Conservation (phyloP, 176 grass and related monocot genomes). For the Otatea glauca region DNA sequence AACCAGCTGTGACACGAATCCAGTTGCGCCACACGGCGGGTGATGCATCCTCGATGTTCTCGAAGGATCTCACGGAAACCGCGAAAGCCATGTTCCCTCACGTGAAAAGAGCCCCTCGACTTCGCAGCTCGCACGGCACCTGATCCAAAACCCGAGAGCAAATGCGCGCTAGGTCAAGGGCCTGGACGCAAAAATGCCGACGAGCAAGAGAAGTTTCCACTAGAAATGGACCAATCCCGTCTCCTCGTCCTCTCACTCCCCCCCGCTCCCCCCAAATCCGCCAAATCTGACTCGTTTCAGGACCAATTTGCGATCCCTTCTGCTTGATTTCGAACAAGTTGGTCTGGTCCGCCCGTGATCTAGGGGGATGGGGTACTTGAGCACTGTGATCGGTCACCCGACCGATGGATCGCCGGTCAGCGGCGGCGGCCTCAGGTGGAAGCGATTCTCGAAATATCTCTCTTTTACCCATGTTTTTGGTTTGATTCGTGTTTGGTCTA, state of each 20-base stretch:
- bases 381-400: slow-evolving; percentile 61
- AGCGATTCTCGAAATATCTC: not conserved
- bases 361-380: slow-evolving; percentile 55
- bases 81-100: slow-evolving; percentile 11
- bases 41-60: slow-evolving; percentile 39
- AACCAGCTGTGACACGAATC: too few species aligned
- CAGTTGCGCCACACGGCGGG: not conserved
- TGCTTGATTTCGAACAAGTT: not conserved
- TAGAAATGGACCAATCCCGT: slow-evolving; percentile 45
- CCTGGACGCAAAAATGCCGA: slow-evolving; percentile 3
- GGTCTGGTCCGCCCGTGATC: not conserved
- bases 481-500: not conserved
- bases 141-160: not conserved
- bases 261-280: slow-evolving; percentile 35
- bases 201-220: not conserved
- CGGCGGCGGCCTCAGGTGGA: slow-evolving; percentile 62
- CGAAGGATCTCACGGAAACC: slow-evolving; percentile 17
- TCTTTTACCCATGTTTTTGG: not conserved
- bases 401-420: slow-evolving; percentile 62
- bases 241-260: not conserved
- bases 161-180: not conserved
- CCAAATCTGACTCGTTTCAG: slow-evolving; percentile 1
- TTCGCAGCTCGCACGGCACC: slow-evolving; percentile 34
- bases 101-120: slow-evolving; percentile 12
- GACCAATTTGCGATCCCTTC: not conserved